These are phyloP conservation scores for Pestalotiopsis sp. DNA, from an alignment of 2,329 filamentous ascomycete species.

Conservation along the genomic window DNA sequence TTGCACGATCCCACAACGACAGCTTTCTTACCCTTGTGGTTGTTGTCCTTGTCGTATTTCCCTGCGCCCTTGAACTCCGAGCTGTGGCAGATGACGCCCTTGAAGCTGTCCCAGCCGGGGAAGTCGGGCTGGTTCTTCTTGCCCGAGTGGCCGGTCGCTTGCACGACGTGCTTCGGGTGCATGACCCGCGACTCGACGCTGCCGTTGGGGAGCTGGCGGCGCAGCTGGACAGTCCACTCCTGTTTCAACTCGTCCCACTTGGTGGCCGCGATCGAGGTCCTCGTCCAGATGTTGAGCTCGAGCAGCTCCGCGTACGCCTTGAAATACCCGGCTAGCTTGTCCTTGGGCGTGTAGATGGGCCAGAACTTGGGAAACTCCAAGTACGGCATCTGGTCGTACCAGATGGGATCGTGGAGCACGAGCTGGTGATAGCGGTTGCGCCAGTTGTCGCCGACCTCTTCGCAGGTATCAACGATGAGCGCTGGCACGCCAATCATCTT, in stretches of 20 bases:
- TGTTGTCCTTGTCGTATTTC: conserved; percentile 26
- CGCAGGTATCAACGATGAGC: conserved; percentile 53
- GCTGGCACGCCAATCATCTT: conserved; percentile 57
- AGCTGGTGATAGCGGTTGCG: conserved; percentile 57
- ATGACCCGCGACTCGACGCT: conserved; percentile 49
- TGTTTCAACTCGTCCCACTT: conserved; percentile 35
- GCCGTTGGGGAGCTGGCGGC: conserved; percentile 4
- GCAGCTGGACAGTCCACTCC: conserved; percentile 48
- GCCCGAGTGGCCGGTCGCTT: conserved; percentile 67
- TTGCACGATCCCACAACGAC: conserved; percentile 58
- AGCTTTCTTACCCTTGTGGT: conserved; percentile 44
- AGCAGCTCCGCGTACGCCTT: conserved; percentile 62
- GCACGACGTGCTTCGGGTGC: conserved; percentile 61
- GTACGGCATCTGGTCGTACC: conserved; percentile 61
- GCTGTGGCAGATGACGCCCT: conserved; percentile 50
- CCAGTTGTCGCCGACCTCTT: conserved; percentile 62
- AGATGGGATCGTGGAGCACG: conserved; percentile 66
- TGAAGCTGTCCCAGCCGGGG: conserved; percentile 51
- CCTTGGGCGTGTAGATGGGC: conserved; percentile 69
- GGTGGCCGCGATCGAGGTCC: conserved; percentile 46
- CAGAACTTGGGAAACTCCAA: conserved; percentile 62
- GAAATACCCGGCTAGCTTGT: conserved; percentile 68
- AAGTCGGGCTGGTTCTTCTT: conserved; percentile 61
- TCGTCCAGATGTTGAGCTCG: conserved; percentile 67
- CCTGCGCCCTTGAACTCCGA: conserved; percentile 49